Evolutionary conservation across 2,329 filamentous ascomycete species (phyloP).

Genomic region (Fusarium sarcochroum): DNA sequence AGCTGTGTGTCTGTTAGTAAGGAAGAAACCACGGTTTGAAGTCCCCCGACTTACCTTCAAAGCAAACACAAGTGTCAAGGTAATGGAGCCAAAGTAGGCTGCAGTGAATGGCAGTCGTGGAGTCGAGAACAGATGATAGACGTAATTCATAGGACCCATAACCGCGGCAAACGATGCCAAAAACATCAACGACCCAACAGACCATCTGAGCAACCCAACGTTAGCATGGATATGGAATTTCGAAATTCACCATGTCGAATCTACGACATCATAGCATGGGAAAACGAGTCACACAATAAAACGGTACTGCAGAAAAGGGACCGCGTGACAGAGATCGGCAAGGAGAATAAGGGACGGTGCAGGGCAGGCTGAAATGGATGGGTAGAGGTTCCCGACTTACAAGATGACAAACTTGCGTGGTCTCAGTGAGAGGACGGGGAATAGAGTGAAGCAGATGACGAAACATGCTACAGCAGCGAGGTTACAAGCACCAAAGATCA

Average conservation of each 20-base stretch:
- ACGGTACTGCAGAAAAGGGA: conserved; percentile 13
- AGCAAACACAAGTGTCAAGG: conserved; percentile 90
- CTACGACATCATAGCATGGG: conserved; percentile 33
- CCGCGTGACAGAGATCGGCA: conserved; percentile 36
- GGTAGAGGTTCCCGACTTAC: conserved; percentile 73
- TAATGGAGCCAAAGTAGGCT: conserved; percentile 94
- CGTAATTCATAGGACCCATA: conserved; percentile 90
- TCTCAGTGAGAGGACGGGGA: conserved; percentile 83
- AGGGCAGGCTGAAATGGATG: conserved; percentile 10
- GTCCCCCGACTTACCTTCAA: conserved; percentile 79
- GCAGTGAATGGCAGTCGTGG: conserved; percentile 92
- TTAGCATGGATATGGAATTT: conserved; percentile 47
- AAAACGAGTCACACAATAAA: conserved; percentile 33
- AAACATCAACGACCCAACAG: conserved; percentile 91
- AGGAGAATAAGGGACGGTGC: conserved; percentile 22
- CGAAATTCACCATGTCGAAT: conserved; percentile 29
- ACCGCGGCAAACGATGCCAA: conserved; percentile 92
- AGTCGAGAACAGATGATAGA: conserved; percentile 86
- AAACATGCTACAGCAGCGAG: conserved; percentile 92
- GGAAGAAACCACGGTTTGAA: neutral
- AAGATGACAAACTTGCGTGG: conserved; percentile 96
- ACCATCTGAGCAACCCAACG: conserved; percentile 77
- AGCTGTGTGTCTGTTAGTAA: conserved; percentile 68
- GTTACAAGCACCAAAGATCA: conserved; percentile 94
- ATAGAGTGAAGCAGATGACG: conserved; percentile 90